Evolutionary conservation across 192 early-diverging fungal species (phyloP).

Genomic region (Coemansia sp.): DNA sequence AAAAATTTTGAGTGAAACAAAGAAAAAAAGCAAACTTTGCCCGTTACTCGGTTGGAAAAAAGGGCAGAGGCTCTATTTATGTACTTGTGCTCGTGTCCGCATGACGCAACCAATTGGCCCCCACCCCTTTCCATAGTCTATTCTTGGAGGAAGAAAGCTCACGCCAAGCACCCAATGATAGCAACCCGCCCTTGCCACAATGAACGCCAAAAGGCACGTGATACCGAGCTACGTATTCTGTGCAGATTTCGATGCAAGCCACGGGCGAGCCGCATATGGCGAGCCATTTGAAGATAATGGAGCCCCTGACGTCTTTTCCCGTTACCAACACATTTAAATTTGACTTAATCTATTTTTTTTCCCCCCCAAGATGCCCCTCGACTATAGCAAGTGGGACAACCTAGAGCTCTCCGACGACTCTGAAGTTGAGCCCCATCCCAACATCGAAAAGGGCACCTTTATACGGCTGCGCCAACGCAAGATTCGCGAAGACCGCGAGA

Average conservation of each 20-base stretch:
- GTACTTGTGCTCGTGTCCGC: not conserved
- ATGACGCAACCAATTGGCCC: not conserved
- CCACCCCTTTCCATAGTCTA: not conserved
- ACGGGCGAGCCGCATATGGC: not conserved
- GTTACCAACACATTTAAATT: no score
- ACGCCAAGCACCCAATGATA: not conserved
- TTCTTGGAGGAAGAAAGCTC: not conserved
- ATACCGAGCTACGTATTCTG: not conserved
- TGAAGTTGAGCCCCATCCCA: constrained; percentile 95
- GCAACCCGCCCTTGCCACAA: no score
- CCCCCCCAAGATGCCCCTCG: constrained; percentile 53
- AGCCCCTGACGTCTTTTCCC: no score
- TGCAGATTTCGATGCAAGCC: not conserved
- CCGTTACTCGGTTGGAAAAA: not conserved
- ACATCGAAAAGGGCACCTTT: constrained; percentile 89
- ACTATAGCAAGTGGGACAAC: constrained; percentile 97
- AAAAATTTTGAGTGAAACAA: not conserved
- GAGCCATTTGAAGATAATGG: not conserved
- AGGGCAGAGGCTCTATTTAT: not conserved
- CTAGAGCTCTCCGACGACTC: constrained; percentile 94
- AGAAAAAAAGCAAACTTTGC: not conserved
- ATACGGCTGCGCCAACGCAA: constrained; percentile 88
- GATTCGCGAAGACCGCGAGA: constrained; percentile 82
- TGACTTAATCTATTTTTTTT: no score
- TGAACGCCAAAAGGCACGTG: not conserved